Evolutionary conservation across 2,329 filamentous ascomycete genomes (phyloP).

Genomic region (Sporothrix sp.): DNA sequence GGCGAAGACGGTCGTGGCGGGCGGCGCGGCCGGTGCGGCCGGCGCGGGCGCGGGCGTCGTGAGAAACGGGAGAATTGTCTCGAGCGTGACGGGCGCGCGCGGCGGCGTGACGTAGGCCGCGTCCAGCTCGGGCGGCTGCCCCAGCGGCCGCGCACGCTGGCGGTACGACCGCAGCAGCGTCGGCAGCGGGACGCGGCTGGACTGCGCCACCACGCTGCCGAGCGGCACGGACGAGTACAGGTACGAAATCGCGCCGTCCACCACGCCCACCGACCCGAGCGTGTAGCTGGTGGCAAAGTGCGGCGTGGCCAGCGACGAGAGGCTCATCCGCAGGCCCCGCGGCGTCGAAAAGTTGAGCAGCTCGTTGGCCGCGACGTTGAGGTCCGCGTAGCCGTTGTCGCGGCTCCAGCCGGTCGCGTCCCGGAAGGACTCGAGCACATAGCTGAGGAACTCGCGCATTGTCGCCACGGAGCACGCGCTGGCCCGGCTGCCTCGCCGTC

Average conservation of each 20-base stretch:
- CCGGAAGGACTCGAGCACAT: conserved; percentile 86
- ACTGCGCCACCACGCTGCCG: conserved; percentile 53
- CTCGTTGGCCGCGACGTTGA: conserved; percentile 76
- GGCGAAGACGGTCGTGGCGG: neutral
- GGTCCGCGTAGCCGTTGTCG: conserved; percentile 82
- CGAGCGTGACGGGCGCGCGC: neutral
- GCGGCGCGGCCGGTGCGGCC: neutral
- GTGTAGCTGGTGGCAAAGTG: conserved; percentile 94
- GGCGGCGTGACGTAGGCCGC: conserved; percentile 18
- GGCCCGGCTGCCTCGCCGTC: no score
- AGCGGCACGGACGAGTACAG: conserved; percentile 84
- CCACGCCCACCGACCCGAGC: conserved; percentile 76
- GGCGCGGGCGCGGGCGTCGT: conserved; percentile 8
- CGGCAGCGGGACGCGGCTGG: conserved; percentile 64
- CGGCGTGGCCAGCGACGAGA: conserved; percentile 83
- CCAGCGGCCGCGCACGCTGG: conserved; percentile 39
- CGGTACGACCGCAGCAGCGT: conserved; percentile 75
- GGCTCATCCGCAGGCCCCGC: conserved; percentile 69
- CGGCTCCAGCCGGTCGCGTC: conserved; percentile 78
- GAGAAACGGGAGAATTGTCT: conserved; percentile 1
- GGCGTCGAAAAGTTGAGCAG: conserved; percentile 85
- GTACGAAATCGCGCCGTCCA: conserved; percentile 96
- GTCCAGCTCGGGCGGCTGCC: neutral
- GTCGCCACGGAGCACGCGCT: no score
- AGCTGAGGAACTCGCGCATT: conserved; percentile 97